Evolutionary conservation across 768 basidiomycete genomes (phyloP), one percentile per base, ranked within the genome.

Genomic region (Tylopilus rubrobrunneus): DNA sequence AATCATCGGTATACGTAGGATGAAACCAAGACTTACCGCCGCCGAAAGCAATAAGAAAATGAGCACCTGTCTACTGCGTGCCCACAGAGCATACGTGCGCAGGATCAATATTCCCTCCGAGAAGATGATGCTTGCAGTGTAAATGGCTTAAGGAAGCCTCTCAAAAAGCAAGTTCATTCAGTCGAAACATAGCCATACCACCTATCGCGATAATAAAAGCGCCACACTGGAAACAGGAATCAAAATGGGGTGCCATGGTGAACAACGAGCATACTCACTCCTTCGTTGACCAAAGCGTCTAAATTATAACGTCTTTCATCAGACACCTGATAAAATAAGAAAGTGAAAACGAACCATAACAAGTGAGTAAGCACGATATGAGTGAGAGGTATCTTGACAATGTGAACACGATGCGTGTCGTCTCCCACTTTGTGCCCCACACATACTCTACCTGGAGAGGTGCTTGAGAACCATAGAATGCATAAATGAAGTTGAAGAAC

Each of bases 341-440:
- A 39, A 7, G 12, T 2, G 39, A 47, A 19, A 21, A 55, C 57
- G 2, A 8, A 63, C 66, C 47, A 46, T 61, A 66, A 29, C 60
- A 60, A 11, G 58, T 53, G n/a, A 63, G 34, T 0, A 53, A 50
- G 15, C 58, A 51, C 11, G 60, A 37, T 47, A 67, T 3, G 31
- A 67, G 62, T 27, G 67, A 49, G 34, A 69, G 49, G 50, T 69
- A 69, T 57, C 66, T 67, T 43, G 67, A 50, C 9, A 67, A 7
- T 6, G 65, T 62, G 45, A 67, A 67, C 17, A 69, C 49, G 23
- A 60, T 34, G 34, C 65, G 65, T 33, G 67, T 34, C 7, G 23
- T 21, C n/a, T 49, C 55, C 66, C 66, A 69, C 34, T 51, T 62
- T 8, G 60, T 55, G 11, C 62, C 58, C 65, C 67, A 67, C 12